Percentiles rank a stretch among this genome's conserved stretches.
Conservation (phyloP, 768 basidiomycete genomes). For the Agaricus blazei region DNA sequence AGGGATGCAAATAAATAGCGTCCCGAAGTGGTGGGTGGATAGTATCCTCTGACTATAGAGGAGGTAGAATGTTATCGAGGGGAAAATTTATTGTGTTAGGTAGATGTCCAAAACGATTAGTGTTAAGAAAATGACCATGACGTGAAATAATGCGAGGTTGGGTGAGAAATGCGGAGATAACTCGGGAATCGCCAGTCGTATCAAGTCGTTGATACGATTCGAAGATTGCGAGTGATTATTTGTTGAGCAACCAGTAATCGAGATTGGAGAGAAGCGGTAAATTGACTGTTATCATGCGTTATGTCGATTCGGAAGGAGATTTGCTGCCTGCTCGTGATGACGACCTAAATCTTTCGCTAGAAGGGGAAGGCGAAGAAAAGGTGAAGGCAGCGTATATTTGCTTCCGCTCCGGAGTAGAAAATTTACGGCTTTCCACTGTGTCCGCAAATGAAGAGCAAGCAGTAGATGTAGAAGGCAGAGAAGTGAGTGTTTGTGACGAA, state of each 20-base stretch:
- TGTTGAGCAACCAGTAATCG: not conserved
- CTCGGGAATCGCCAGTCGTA: not conserved
- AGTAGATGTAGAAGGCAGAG: constrained; percentile 20
- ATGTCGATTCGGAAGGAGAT: constrained; percentile 16
- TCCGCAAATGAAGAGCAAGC: constrained; percentile 17
- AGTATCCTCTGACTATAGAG: not conserved
- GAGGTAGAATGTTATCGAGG: constrained; percentile 10
- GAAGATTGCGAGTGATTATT: not conserved
- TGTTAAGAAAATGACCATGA: not conserved
- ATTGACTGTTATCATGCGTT: not conserved
- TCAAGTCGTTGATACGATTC: not conserved
- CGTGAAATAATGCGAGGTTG: constrained; percentile 1
- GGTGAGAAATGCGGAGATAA: not conserved
- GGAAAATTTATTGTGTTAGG: constrained; percentile 1
- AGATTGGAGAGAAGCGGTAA: not conserved
- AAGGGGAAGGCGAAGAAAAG: constrained; percentile 68
- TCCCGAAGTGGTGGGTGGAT: constrained; percentile 3
- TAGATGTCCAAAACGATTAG: constrained; percentile 2
- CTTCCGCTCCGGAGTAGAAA: constrained; percentile 73
- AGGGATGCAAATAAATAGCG: not conserved
- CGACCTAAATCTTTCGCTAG: constrained; percentile 47
- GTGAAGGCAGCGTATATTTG: constrained; percentile 72
- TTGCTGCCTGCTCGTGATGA: constrained; percentile 26
- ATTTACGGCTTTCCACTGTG: constrained; percentile 30
- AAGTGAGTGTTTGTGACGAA: constrained; percentile 26